Evolutionary conservation across 2,329 filamentous ascomycete genomes (phyloP).

Genomic region (Cladosporium velox): DNA sequence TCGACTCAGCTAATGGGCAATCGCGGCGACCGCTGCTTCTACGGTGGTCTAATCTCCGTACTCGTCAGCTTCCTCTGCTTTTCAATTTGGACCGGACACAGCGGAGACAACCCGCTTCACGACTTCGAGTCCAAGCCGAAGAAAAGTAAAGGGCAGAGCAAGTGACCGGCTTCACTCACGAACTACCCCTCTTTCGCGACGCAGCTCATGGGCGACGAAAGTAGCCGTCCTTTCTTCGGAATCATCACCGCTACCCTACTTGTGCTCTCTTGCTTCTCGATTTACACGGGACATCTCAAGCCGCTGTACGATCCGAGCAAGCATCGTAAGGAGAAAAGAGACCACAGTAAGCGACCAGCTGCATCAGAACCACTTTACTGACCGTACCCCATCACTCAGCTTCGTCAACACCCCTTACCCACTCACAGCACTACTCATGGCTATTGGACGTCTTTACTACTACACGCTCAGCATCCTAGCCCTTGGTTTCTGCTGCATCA

Average conservation of each 20-base stretch:
- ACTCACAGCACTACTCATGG: conserved; percentile 26
- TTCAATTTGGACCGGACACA: not conserved
- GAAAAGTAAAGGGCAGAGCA: not conserved
- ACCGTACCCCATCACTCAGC: not conserved
- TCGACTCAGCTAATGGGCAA: not conserved
- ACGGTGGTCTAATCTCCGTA: not conserved
- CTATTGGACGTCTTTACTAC: conserved; percentile 35
- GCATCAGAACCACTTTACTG: not conserved
- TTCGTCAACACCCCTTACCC: not conserved
- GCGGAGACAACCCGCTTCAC: conserved; percentile 1
- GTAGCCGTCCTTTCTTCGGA: not conserved
- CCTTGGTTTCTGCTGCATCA: conserved; percentile 26
- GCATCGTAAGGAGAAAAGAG: not conserved
- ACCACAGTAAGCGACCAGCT: not conserved
- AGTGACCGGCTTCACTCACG: not conserved
- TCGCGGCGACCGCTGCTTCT: conserved; percentile 7
- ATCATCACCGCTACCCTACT: not conserved
- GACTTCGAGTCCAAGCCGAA: not conserved
- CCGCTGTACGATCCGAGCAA: not conserved
- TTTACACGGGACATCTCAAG: not conserved
- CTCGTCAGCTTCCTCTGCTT: conserved; percentile 7
- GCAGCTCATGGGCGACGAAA: conserved; percentile 7
- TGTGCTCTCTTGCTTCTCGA: not conserved
- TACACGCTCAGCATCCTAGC: conserved; percentile 27
- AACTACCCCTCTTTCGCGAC: not conserved